Base-by-base conservation (phyloP, 306 rosid species). In the Echinosophora koreensis region DNA sequence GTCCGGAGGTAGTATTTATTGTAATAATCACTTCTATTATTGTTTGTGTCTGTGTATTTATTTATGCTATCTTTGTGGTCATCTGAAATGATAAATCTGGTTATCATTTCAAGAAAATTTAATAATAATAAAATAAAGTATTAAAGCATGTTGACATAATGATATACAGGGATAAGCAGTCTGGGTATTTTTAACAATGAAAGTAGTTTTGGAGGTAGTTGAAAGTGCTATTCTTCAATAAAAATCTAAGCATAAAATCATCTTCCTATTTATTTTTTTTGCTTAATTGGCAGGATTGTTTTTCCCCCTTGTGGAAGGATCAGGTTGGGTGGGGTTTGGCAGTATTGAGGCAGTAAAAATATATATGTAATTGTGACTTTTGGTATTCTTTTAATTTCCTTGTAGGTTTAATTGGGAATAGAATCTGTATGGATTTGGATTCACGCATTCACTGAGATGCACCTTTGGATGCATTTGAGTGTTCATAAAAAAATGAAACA, bases 361-460 rank as follows among this genome's bases (percentile, higher is more conserved):
- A 44, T 13, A 15, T 13, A 15, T 49, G 46, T 37, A 14, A 11
- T 11, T 17, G 5, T 71, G 17, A 30, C 12, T 5, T 34, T 10
- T 51, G 34, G 34, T 34, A 4, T 6, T 41, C 12, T 41, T 12
- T 54, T 55, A 52, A 37, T 18, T 17, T 17, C 11, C 42, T 30
- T 56, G 41, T 52, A 50, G 17, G 51, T 77, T 82, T 57, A 5
- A 56, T 47, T 72, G 58, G 47, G 37, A 16, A 57, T 13, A 14
- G 57, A 72, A 46, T 71, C 58, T 22, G 1, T 22, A 22, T 22
- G 22, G 22, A 22, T 22, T 22, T 22, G 22, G 22, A 22, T 22
- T 22, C 22, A 22, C 22, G 22, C 22, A 22, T 22, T 22, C 22
- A 22, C 22, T 22, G 22, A 0, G 22, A 22, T 22, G 22, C 1